Percentiles rank a stretch among this genome's conserved stretches.
Conservation (phyloP, 257 asterid genomes). For the Plectranthus barbatus region DNA sequence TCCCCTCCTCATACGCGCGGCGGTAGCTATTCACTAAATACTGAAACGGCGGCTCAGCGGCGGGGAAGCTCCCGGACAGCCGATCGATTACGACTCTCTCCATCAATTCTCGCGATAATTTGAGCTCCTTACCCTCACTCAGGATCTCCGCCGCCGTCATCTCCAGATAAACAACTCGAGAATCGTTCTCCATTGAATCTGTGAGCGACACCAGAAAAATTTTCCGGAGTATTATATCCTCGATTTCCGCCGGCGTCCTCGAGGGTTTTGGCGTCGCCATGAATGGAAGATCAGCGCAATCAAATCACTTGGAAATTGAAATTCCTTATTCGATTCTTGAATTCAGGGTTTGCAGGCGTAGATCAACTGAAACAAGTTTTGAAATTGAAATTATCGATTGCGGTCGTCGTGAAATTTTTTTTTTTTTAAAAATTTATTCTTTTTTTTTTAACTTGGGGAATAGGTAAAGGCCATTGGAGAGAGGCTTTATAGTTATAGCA, state of each 20-base stretch:
- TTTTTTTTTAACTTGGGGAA: background rate
- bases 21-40: conserved; percentile 62
- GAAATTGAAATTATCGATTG: background rate
- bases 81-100: conserved; percentile 85
- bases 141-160: conserved; percentile 81
- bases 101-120: conserved; percentile 62
- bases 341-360: conserved; percentile 16
- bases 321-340: background rate
- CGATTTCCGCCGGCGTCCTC: conserved; percentile 73
- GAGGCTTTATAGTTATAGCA: background rate
- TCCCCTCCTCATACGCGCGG: conserved; percentile 77
- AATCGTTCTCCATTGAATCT: conserved; percentile 72
- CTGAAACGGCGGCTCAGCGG: conserved; percentile 72
- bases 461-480: background rate
- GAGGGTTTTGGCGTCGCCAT: conserved; percentile 73
- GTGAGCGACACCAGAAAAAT: conserved; percentile 56
- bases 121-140: conserved; percentile 75
- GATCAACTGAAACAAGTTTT: conserved; percentile 1
- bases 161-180: conserved; percentile 58
- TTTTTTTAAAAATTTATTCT: background rate
- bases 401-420: background rate
- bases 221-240: conserved; percentile 80
- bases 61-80: conserved; percentile 49
- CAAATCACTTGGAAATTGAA: background rate
- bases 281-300: conserved; percentile 1